Conservation (phyloP, 2,329 filamentous ascomycete species). For the Aspergillus pseudoterreus region DNA sequence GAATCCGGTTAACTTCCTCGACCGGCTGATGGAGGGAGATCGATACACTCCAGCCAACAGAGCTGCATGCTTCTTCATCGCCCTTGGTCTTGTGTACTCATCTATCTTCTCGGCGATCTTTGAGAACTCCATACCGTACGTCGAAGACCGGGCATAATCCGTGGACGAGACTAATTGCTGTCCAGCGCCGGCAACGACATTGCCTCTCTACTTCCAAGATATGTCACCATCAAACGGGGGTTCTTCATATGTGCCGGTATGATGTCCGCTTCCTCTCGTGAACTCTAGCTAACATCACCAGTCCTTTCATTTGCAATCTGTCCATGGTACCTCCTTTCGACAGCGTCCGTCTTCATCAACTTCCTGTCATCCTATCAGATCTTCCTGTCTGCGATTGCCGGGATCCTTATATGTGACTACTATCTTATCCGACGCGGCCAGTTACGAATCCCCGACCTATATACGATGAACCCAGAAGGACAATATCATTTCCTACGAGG, state of each 20-base stretch:
- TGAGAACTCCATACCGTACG: slow-evolving; percentile 38
- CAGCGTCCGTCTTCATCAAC: slow-evolving; percentile 36
- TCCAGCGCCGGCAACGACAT: slow-evolving; percentile 36
- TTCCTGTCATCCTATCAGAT: slow-evolving; percentile 43
- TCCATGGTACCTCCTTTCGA: slow-evolving; percentile 37
- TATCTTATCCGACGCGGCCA: slow-evolving; percentile 37
- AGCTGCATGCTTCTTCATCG: slow-evolving; percentile 40
- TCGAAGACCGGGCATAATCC: background rate
- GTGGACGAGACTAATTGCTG: background rate
- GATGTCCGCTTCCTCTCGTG: background rate
- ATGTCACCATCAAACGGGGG: slow-evolving; percentile 38
- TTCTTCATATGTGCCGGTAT: slow-evolving; percentile 35
- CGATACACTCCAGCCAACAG: slow-evolving; percentile 35
- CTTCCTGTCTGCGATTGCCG: slow-evolving; percentile 39
- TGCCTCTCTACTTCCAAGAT: slow-evolving; percentile 37
- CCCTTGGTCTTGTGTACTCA: slow-evolving; percentile 41
- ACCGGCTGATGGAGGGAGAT: slow-evolving; percentile 31
- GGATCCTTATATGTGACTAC: slow-evolving; percentile 43
- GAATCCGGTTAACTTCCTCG: slow-evolving; percentile 35
- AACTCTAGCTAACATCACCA: background rate
- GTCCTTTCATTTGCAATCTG: slow-evolving; percentile 33
- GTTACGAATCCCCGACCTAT: slow-evolving; percentile 35
- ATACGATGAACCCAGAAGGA: slow-evolving; percentile 23
- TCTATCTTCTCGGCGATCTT: slow-evolving; percentile 44
- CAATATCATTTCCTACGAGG: slow-evolving; percentile 34